A percentile compares a stretch with the other conserved stretches of the same genome.
These are phyloP conservation scores for Beauveria scarabaeidicola DNA, from an alignment of 2,329 filamentous ascomycete species.

Conservation along the genomic window DNA sequence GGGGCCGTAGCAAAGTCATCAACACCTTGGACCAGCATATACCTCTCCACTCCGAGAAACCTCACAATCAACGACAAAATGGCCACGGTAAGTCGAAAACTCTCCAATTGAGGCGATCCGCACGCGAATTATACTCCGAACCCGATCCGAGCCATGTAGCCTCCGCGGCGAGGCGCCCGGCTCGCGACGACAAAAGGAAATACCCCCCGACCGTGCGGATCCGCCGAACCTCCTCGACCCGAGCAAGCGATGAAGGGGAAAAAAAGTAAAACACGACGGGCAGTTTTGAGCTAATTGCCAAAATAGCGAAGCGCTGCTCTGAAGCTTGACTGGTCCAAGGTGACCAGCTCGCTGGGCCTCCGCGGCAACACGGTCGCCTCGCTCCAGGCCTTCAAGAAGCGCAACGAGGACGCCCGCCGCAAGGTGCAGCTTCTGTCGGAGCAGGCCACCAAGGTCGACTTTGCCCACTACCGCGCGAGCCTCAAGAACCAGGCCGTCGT, in stretches of 20 bases:
- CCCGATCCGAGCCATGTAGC: neutral
- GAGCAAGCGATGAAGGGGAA: neutral
- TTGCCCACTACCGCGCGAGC: slow-evolving; percentile 79
- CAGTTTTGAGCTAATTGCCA: neutral
- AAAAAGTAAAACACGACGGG: neutral
- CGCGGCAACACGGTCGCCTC: slow-evolving; percentile 87
- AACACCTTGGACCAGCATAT: slow-evolving; percentile 36
- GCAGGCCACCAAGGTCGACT: slow-evolving; percentile 81
- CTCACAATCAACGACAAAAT: slow-evolving; percentile 48
- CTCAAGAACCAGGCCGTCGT: slow-evolving; percentile 95
- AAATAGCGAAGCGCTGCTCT: slow-evolving; percentile 89
- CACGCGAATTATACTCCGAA: slow-evolving; percentile 1
- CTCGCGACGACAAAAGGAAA: neutral
- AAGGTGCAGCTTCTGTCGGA: slow-evolving; percentile 79
- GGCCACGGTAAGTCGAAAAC: slow-evolving; percentile 54
- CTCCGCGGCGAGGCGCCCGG: neutral
- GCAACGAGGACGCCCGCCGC: slow-evolving; percentile 97
- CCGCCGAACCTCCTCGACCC: slow-evolving; percentile 13
- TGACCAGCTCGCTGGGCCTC: slow-evolving; percentile 89
- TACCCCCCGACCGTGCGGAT: neutral
- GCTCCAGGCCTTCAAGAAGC: slow-evolving; percentile 97
- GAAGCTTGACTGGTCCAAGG: slow-evolving; percentile 98
- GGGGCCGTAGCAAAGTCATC: slow-evolving; percentile 36
- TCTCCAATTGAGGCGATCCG: slow-evolving; percentile 20
- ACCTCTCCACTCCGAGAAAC: slow-evolving; percentile 40